phyloP scores from a whole-genome alignment of 768 basidiomycete species.

The Pleurotus platypus region DNA sequence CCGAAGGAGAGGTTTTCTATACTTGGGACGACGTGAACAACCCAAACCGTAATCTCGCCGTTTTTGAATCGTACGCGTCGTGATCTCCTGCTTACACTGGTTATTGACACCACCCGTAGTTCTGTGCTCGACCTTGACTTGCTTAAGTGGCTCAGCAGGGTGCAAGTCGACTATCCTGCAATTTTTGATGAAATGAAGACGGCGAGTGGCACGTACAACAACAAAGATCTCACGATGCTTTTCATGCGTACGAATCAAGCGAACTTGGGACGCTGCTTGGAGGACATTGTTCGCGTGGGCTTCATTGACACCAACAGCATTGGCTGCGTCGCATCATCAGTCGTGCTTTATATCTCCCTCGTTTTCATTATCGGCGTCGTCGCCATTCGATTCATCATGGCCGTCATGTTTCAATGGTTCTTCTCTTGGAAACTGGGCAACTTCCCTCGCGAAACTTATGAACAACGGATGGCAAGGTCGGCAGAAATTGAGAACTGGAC shows the following conservation, averaged over 20 bases:
- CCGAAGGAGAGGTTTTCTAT: slow-evolving; percentile 88
- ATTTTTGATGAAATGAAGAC: slow-evolving; percentile 77
- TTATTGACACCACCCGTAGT: slow-evolving; percentile 34
- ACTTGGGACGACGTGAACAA: slow-evolving; percentile 84
- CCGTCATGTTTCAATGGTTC: slow-evolving; percentile 97
- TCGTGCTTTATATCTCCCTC: slow-evolving; percentile 93
- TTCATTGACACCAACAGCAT: slow-evolving; percentile 94
- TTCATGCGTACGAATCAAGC: slow-evolving; percentile 71
- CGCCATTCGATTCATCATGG: slow-evolving; percentile 92
- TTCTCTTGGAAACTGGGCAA: slow-evolving; percentile 93
- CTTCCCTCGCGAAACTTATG: slow-evolving; percentile 90
- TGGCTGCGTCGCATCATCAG: slow-evolving; percentile 92
- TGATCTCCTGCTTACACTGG: slow-evolving; percentile 3
- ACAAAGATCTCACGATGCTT: slow-evolving; percentile 85
- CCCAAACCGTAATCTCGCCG: slow-evolving; percentile 76
- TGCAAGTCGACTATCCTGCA: slow-evolving; percentile 79
- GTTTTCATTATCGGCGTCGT: slow-evolving; percentile 98
- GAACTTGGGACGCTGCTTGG: slow-evolving; percentile 72
- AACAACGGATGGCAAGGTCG: slow-evolving; percentile 85
- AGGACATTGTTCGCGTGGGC: slow-evolving; percentile 84
- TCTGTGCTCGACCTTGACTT: slow-evolving; percentile 85
- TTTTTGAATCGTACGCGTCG: slow-evolving; percentile 81
- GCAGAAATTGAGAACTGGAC: slow-evolving; percentile 96
- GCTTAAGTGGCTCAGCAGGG: slow-evolving; percentile 77
- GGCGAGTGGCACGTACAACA: slow-evolving; percentile 69